phyloP scores from a whole-genome alignment of 2,329 filamentous ascomycete genomes.

The Neoascochyta sp. region DNA sequence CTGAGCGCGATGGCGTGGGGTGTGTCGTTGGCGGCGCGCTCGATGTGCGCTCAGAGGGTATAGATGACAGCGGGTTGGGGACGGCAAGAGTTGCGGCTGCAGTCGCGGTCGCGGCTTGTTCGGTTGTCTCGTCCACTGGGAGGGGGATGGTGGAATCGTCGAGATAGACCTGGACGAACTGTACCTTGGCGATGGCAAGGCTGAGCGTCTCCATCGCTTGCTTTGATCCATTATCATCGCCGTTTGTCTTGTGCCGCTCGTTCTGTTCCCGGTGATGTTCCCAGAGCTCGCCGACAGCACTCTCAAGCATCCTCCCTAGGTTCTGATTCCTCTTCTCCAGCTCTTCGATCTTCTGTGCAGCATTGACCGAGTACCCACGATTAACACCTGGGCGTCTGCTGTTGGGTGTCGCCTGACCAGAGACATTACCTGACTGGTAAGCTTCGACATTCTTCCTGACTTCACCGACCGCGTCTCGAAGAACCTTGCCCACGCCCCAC shows the following conservation, averaged over 20 bases:
- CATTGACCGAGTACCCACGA: constrained; percentile 20
- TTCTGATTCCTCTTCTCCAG: constrained; percentile 65
- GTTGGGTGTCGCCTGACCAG: constrained; percentile 28
- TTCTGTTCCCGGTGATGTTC: constrained; percentile 55
- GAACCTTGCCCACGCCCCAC: constrained; percentile 74
- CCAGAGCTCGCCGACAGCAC: constrained; percentile 62
- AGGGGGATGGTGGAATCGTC: constrained; percentile 46
- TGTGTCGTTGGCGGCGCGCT: constrained; percentile 20
- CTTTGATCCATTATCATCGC: constrained; percentile 24
- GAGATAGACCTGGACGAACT: constrained; percentile 51
- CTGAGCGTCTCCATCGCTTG: constrained; percentile 42
- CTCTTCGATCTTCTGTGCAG: constrained; percentile 28
- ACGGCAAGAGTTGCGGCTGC: constrained; percentile 18
- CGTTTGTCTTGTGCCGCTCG: constrained; percentile 28
- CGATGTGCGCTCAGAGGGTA: constrained; percentile 15
- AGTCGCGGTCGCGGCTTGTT: constrained; percentile 22
- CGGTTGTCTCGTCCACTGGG: constrained; percentile 36
- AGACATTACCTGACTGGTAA: constrained; percentile 47
- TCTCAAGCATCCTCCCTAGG: constrained; percentile 65
- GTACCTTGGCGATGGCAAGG: constrained; percentile 49
- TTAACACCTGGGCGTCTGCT: constrained; percentile 17
- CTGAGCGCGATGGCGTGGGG: constrained; percentile 5
- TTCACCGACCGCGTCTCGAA: constrained; percentile 77
- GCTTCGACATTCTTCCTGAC: constrained; percentile 71
- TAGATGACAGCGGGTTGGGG: constrained; percentile 14